Base-by-base conservation (phyloP, 2,329 filamentous ascomycete genomes). In the Arthrinium phaeospermum region DNA sequence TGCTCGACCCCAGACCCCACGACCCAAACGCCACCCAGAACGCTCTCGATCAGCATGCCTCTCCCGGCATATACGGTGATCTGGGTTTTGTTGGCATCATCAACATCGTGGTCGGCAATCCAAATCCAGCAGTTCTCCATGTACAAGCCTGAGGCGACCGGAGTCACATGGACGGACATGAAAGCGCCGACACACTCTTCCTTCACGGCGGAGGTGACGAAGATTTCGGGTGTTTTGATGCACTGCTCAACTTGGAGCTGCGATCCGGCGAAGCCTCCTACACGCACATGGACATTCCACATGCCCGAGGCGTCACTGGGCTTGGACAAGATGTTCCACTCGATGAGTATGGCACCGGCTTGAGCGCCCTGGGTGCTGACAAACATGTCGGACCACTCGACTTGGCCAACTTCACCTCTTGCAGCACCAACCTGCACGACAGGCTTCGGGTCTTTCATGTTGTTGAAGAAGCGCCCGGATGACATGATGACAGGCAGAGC, bases 271-370 rank as follows among this genome's bases (percentile, higher is more conserved):
- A 90, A 91, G 3, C 93, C 93, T 74, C 92, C 93, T 69, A 95
- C 88, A 75, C 93, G 91, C 78, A 93, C 89, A 81, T 96, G 93
- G 14, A 92, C 89, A 78, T 95, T 93, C 93, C 93, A 96, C 81
- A 92, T 86, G 6, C 89, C 90, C 10, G 83, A 84, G 19, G 86
- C 85, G 70, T 79, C 80, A 22, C 72, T 53, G 4, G 70, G 73
- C 10, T 69, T 70, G 12, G 78, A 76, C 72, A 75, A 70, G 0
- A 92, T 82, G 77, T 93, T 93, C 86, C 89, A 93, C 76, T 93
- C 84, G 71, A 93, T 87, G 8, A 93, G 81, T 3, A 91, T 85
- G 0, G 90, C 89, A 53, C 91, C 90, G 13, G 88, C 83, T n/a
- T 88, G 84, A 12, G 87, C 83, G 2, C 90, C 91, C 74, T 86